Conservation (phyloP, 352 stramenopile species). For the Thalassiosira delicatula region DNA sequence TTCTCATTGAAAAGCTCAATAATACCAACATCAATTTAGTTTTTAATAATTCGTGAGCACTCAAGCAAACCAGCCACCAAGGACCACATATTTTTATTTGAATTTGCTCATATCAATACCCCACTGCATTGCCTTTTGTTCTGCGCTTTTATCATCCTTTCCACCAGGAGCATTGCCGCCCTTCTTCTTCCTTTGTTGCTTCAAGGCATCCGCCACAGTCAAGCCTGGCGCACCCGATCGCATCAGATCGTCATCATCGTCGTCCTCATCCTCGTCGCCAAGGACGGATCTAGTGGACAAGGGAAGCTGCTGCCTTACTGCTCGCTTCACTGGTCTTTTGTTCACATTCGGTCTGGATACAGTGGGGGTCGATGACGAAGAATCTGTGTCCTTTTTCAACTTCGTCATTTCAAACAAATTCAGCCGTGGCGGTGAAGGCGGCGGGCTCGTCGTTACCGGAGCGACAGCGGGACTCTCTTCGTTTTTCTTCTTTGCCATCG, state of each 20-base stretch:
- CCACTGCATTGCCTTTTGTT: slow-evolving; percentile 65
- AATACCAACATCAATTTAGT: too few species aligned
- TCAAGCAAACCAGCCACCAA: too few species aligned
- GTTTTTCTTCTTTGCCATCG: slow-evolving; percentile 47
- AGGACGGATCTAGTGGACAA: slow-evolving; percentile 40
- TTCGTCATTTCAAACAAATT: slow-evolving; percentile 48
- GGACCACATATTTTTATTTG: too few species aligned
- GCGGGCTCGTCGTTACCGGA: background rate
- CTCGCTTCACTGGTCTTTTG: slow-evolving; percentile 14
- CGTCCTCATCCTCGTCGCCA: too few species aligned
- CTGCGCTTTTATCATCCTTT: slow-evolving; percentile 42
- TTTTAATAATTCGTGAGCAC: too few species aligned
- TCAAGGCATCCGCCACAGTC: slow-evolving; percentile 63
- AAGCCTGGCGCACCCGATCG: slow-evolving; percentile 47
- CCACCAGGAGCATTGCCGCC: slow-evolving; percentile 3
- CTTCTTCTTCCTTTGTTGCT: slow-evolving; percentile 42
- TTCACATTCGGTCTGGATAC: slow-evolving; percentile 1
- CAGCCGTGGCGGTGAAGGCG: slow-evolving; percentile 1
- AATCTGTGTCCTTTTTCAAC: slow-evolving; percentile 25
- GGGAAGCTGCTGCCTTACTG: slow-evolving; percentile 46
- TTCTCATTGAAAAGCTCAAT: too few species aligned
- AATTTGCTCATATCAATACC: slow-evolving; percentile 73
- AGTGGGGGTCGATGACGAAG: slow-evolving; percentile 1
- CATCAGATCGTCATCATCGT: slow-evolving; percentile 62
- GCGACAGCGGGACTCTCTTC: background rate